Conservation (phyloP, 139 green algal genomes). For the Trebouxia sp. region DNA sequence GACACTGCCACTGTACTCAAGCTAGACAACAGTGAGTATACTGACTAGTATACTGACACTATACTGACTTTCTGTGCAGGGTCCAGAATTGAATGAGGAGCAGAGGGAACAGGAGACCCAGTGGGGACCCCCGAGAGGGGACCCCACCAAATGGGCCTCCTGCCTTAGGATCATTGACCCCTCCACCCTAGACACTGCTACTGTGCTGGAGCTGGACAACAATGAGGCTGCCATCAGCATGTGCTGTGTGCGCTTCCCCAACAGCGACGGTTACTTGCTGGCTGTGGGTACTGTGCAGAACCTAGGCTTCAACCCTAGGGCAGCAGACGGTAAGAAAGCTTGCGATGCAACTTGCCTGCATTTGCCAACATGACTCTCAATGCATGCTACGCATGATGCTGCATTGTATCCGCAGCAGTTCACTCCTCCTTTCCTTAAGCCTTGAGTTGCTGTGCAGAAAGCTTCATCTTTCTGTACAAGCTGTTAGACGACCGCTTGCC, state of each 20-base stretch:
- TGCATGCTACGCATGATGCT: too few relatives aligned
- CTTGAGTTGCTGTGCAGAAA: too few relatives aligned
- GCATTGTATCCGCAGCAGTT: too few relatives aligned
- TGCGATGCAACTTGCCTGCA: not conserved
- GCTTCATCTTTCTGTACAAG: too few relatives aligned
- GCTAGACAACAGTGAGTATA: not conserved
- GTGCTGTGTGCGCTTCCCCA: conserved; percentile 70
- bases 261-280: conserved; percentile 59
- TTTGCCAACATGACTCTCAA: not conserved
- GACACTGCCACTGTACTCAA: too few relatives aligned
- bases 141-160: conserved; percentile 82
- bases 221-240: conserved; percentile 85
- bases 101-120: conserved; percentile 74
- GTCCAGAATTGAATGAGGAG: conserved; percentile 77
- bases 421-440: too few relatives aligned
- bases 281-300: conserved; percentile 81
- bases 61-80: conserved; percentile 41
- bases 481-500: too few relatives aligned
- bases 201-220: conserved; percentile 75
- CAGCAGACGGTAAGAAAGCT: conserved; percentile 53
- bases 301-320: conserved; percentile 84
- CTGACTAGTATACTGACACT: not conserved
- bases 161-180: conserved; percentile 91
- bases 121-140: conserved; percentile 74
- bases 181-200: conserved; percentile 48